Evolutionary conservation across 148 eudicot genomes (phyloP).

Genomic region (Rhododendron kiyosumense): DNA sequence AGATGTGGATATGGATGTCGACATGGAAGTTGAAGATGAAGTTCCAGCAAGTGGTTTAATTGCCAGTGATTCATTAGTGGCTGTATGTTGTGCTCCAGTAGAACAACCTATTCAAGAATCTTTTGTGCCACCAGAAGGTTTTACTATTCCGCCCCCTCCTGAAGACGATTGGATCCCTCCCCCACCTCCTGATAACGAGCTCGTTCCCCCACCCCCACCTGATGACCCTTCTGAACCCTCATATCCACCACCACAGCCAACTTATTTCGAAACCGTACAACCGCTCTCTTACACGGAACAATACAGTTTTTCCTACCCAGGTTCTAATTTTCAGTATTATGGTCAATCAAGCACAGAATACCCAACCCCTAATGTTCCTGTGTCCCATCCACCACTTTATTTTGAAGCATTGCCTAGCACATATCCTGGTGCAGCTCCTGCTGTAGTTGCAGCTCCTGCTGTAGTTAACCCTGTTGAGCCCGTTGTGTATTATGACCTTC

Average conservation of each 20-base stretch:
- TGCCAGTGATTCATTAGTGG: slow-evolving; percentile 7
- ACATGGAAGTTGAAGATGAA: slow-evolving; percentile 90
- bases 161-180: slow-evolving; percentile 88
- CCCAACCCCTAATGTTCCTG: slow-evolving; percentile 31
- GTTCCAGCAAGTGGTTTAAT: slow-evolving; percentile 16
- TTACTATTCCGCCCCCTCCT: slow-evolving; percentile 65
- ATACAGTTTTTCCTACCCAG: slow-evolving; percentile 42
- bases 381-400: slow-evolving; percentile 40
- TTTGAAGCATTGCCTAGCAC: slow-evolving; percentile 35
- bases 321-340: slow-evolving; percentile 41
- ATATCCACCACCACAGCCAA: slow-evolving; percentile 32
- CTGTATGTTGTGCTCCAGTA: slow-evolving; percentile 4
- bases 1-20: slow-evolving; percentile 93
- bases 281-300: slow-evolving; percentile 43
- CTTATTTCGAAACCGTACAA: slow-evolving; percentile 40
- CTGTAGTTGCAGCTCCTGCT: slow-evolving; percentile 31
- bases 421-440: slow-evolving; percentile 37
- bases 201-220: slow-evolving; percentile 93
- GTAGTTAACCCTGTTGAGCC: slow-evolving; percentile 45
- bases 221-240: slow-evolving; percentile 65
- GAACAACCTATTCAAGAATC: slow-evolving; percentile 30
- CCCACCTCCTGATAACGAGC: slow-evolving; percentile 88
- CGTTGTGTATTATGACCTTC: slow-evolving; percentile 50
- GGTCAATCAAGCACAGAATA: slow-evolving; percentile 29
- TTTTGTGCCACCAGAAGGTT: slow-evolving; percentile 23